A percentile compares a stretch with the other conserved stretches of the same genome.
Evolutionary conservation across 352 stramenopile species (phyloP).

Genomic region (Phytophthora litchii): DNA sequence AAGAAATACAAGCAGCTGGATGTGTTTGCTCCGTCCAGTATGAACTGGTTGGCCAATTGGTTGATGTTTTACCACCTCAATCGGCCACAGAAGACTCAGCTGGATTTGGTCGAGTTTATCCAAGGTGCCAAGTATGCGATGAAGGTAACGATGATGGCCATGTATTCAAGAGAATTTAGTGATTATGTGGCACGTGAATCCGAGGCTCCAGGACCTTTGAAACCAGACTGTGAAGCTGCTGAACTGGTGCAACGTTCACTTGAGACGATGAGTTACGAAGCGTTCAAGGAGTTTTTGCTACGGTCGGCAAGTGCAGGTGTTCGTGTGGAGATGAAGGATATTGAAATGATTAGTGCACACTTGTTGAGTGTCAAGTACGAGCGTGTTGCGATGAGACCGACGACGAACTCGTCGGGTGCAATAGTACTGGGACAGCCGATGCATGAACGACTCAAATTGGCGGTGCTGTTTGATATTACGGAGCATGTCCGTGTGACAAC

Average conservation of each 20-base stretch:
- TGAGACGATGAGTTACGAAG: conserved; percentile 32
- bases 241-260: conserved; percentile 28
- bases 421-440: conserved; percentile 25
- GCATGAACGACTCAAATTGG: conserved; percentile 30
- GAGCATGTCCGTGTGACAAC: conserved; percentile 28
- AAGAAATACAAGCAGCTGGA: conserved; percentile 18
- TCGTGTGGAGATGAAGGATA: conserved; percentile 25
- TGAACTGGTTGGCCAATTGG: conserved; percentile 29
- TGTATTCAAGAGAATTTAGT: conserved; percentile 41
- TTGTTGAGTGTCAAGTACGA: conserved; percentile 30
- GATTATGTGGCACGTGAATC: conserved; percentile 23
- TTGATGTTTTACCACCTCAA: conserved; percentile 44
- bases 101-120: conserved; percentile 38
- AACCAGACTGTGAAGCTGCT: conserved; percentile 28
- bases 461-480: conserved; percentile 37
- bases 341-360: conserved; percentile 34
- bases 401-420: conserved; percentile 23
- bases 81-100: conserved; percentile 28
- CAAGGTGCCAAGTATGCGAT: conserved; percentile 36
- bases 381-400: conserved; percentile 11
- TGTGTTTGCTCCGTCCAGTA: conserved; percentile 23
- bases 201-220: conserved; percentile 12
- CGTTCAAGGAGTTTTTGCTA: conserved; percentile 29
- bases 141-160: conserved; percentile 27
- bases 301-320: conserved; percentile 12